Evolutionary conservation across 768 basidiomycete genomes (phyloP), one percentile per base, ranked within the genome.

Genomic region (Trametes gibbosa): DNA sequence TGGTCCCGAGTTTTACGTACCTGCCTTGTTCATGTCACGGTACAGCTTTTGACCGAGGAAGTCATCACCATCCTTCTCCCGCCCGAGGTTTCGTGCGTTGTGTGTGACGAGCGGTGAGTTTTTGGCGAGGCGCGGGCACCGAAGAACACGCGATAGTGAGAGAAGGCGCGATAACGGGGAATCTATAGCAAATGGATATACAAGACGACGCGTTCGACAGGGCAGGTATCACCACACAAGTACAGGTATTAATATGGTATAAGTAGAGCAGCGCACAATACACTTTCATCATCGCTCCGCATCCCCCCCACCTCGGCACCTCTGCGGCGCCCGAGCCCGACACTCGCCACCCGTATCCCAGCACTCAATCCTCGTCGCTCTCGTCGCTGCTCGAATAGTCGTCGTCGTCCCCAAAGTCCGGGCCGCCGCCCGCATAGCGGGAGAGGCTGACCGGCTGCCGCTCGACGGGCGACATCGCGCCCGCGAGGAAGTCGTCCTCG

Each of bases 341-440:
- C n/a, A n/a, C n/a, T n/a, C n/a, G n/a, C n/a, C n/a, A n/a, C n/a
- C n/a, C n/a, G n/a, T n/a, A n/a, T 37, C 37, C 12, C n/a, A 43
- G n/a, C 32, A 14, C 25, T 40, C 56, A 68, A 17, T 69, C 68
- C 13, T 71, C 68, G 52, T 71, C 70, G 52, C 69, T 70, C 41
- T 69, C 68, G 7, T 69, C 68, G 45, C 65, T 68, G 47, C 63
- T 67, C 41, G 66, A 66, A 37, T 58, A 62, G 42, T 71, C 68
- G 49, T 70, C 68, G 24, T 71, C 70, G 62, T 69, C 70, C 3
- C 65, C 65, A 29, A 43, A 45, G 21, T 58, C 57, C 23, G 27
- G 45, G 34, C 56, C 47, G 21, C 53, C 53, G 34, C 61, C 56
- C 3, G 35, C 46, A 19, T 43, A 52, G 41, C 32, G 47, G 52